phyloP scores from a whole-genome alignment of 1,139 yeast species.

The Protomyces gravidus region DNA sequence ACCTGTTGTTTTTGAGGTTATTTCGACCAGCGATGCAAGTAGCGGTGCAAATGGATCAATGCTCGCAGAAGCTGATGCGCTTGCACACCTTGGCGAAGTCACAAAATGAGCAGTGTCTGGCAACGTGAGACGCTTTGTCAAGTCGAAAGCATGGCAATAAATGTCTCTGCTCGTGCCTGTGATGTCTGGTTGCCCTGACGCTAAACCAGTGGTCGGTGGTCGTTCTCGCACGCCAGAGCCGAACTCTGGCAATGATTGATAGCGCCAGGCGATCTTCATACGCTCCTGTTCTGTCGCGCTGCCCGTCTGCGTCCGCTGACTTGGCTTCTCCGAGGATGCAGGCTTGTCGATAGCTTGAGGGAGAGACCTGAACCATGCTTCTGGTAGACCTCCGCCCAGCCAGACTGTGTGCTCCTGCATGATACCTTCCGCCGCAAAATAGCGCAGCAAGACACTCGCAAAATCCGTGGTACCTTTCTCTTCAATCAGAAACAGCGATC shows the following conservation, averaged over 20 bases:
- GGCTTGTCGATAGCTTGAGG: conserved; percentile 52
- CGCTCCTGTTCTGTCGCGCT: conserved; percentile 41
- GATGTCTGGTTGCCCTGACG: conserved; percentile 30
- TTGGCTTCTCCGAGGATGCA: conserved; percentile 45
- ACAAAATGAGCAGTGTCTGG: conserved; percentile 3
- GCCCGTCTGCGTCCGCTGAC: conserved; percentile 47
- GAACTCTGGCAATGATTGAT: conserved; percentile 52
- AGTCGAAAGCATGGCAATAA: conserved; percentile 33
- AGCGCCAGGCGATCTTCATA: conserved; percentile 84
- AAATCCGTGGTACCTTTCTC: conserved; percentile 91
- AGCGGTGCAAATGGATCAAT: conserved; percentile 30
- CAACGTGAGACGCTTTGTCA: conserved; percentile 32
- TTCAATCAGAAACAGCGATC: conserved; percentile 64
- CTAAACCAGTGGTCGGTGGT: conserved; percentile 27
- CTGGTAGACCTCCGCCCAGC: conserved; percentile 60
- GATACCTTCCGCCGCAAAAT: conserved; percentile 76
- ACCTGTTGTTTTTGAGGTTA: conserved; percentile 31
- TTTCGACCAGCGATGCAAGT: conserved; percentile 17
- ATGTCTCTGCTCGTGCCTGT: conserved; percentile 17
- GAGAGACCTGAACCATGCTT: conserved; percentile 63
- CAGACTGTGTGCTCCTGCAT: conserved; percentile 49
- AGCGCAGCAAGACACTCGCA: conserved; percentile 63
- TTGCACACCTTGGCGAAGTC: conserved; percentile 16
- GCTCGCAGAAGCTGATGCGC: conserved; percentile 5
- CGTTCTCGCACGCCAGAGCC: conserved; percentile 16